A percentile compares a stretch with the other conserved stretches of the same genome.
phyloP scores from a whole-genome alignment of 139 green algal species.

The Deuterostichococcus epilithicus region DNA sequence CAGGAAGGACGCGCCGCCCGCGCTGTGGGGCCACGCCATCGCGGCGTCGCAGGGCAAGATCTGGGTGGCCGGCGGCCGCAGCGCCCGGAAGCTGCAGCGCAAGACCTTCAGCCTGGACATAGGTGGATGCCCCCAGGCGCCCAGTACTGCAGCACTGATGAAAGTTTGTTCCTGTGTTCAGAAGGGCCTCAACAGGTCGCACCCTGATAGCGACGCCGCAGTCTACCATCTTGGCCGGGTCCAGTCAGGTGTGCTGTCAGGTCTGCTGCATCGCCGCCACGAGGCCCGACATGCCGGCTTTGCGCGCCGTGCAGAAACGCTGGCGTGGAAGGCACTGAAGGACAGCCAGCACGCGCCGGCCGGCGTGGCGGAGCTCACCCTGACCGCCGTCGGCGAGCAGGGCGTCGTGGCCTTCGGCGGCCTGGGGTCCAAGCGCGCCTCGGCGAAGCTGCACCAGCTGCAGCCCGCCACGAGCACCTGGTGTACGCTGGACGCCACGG shows the following conservation, averaged over 20 bases:
- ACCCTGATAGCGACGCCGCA: background rate
- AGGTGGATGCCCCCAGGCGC: background rate
- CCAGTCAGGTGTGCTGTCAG: background rate
- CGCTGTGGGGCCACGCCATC: constrained; percentile 10
- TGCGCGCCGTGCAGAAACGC: constrained; percentile 1
- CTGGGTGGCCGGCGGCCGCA: background rate
- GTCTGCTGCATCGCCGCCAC: background rate
- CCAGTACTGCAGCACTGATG: background rate
- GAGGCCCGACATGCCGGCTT: background rate
- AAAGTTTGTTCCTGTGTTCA: no score
- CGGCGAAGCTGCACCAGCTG: constrained; percentile 4
- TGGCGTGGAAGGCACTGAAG: constrained; percentile 12
- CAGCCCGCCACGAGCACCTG: constrained; percentile 10
- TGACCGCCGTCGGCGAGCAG: constrained; percentile 18
- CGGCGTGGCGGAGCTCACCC: constrained; percentile 1
- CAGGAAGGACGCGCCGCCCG: background rate
- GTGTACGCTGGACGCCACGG: constrained; percentile 4
- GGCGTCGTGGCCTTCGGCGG: constrained; percentile 25
- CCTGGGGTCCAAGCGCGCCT: constrained; percentile 13
- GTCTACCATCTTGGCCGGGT: no score
- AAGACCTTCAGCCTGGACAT: constrained; percentile 10
- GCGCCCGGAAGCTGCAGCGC: constrained; percentile 8
- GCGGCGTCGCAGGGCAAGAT: background rate
- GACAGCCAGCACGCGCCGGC: constrained; percentile 7
- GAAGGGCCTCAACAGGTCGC: no score